Percentiles rank a stretch among this genome's conserved stretches.
Conservation (phyloP, 2,329 filamentous ascomycete species). For the Botrytis paeoniae region DNA sequence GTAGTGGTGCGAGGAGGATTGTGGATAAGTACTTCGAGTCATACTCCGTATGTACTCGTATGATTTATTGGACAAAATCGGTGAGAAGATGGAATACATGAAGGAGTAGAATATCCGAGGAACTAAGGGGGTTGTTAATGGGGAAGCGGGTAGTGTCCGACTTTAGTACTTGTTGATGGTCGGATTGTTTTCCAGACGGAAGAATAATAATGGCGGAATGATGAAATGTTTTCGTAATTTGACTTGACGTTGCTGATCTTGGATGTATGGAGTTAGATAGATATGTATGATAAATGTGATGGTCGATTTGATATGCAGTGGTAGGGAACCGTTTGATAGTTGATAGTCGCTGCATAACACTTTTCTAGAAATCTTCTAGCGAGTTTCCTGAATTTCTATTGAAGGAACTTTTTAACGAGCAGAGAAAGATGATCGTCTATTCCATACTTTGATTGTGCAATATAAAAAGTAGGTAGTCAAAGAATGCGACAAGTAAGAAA, state of each 20-base stretch:
- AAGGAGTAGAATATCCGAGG: neutral
- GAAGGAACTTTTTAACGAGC: neutral
- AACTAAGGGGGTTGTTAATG: neutral
- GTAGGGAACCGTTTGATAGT: neutral
- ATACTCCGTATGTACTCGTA: neutral
- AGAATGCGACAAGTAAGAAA: slow-evolving; percentile 7
- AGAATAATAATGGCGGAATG: neutral
- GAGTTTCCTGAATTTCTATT: neutral
- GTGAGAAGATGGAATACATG: neutral
- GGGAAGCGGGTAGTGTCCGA: neutral
- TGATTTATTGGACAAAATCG: neutral
- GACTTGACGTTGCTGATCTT: neutral
- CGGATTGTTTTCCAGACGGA: neutral
- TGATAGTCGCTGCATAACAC: slow-evolving; percentile 2
- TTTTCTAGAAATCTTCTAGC: slow-evolving; percentile 3
- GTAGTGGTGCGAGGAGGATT: neutral
- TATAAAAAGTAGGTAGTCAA: neutral
- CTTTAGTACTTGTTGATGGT: neutral
- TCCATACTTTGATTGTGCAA: neutral
- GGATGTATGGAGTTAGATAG: neutral
- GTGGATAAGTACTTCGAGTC: neutral
- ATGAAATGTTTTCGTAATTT: neutral
- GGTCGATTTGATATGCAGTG: neutral
- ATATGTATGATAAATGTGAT: neutral
- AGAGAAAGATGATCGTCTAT: neutral